Conservation (phyloP, 2,329 filamentous ascomycete genomes). For the Coniochaeta pulveracea region DNA sequence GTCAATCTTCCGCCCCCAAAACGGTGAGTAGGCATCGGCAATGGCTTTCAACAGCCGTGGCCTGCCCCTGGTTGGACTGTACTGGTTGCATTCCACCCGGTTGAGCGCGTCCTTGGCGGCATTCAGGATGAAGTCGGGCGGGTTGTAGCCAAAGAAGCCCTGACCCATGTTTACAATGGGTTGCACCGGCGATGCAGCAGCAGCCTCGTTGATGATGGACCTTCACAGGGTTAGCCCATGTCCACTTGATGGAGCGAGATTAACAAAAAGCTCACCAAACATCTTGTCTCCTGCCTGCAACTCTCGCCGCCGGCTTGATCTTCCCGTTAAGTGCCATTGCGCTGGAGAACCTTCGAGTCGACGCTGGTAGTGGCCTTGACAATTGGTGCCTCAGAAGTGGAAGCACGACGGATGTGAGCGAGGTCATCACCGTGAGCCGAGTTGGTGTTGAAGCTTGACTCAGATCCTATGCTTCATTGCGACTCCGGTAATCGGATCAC, state of each 20-base stretch:
- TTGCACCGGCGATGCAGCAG: slow-evolving; percentile 40
- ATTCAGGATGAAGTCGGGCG: slow-evolving; percentile 78
- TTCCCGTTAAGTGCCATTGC: slow-evolving; percentile 1
- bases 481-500: not conserved
- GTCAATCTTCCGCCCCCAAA: slow-evolving; percentile 72
- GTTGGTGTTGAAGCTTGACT: not conserved
- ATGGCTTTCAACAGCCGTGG: slow-evolving; percentile 88
- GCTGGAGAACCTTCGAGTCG: not conserved
- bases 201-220: slow-evolving; percentile 57
- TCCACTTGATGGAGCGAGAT: not conserved
- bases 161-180: slow-evolving; percentile 44
- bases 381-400: slow-evolving; percentile 1
- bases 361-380: not conserved
- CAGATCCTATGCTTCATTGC: not conserved
- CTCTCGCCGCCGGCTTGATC: slow-evolving; percentile 2
- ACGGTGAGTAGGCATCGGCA: slow-evolving; percentile 81
- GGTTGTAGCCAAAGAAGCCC: slow-evolving; percentile 86
- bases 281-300: not conserved
- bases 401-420: not conserved
- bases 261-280: not conserved
- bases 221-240: slow-evolving; percentile 18
- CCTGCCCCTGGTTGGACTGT: slow-evolving; percentile 88
- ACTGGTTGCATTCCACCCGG: slow-evolving; percentile 94
- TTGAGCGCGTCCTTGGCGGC: slow-evolving; percentile 86
- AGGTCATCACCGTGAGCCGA: slow-evolving; percentile 1